Percentiles rank a stretch among this genome's conserved stretches.
These are phyloP conservation scores for Aureobasidium vineae DNA, from an alignment of 2,329 filamentous ascomycete species.

Conservation along the genomic window DNA sequence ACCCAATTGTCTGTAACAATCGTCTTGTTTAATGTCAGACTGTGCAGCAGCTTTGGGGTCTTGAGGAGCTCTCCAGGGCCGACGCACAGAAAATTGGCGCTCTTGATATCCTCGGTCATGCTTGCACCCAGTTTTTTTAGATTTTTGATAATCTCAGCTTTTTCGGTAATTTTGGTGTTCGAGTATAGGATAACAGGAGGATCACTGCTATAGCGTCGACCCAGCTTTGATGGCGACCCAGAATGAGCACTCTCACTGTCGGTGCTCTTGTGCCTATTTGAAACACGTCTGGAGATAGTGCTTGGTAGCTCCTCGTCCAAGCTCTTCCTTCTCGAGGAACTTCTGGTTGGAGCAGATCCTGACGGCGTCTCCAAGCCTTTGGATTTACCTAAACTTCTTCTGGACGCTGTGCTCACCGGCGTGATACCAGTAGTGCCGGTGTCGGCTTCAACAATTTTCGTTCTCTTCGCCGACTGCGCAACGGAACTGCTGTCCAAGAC, in stretches of 20 bases:
- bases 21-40: constrained; percentile 6
- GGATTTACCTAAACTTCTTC: not conserved
- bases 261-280: not conserved
- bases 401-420: not conserved
- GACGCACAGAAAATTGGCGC: constrained; percentile 11
- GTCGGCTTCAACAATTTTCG: not conserved
- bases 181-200: constrained; percentile 13
- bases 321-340: not conserved
- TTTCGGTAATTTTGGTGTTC: constrained; percentile 7
- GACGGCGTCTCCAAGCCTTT: not conserved
- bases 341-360: not conserved
- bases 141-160: not conserved
- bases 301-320: not conserved
- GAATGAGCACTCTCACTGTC: constrained; percentile 7
- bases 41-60: constrained; percentile 20
- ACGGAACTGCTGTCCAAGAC: not conserved
- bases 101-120: not conserved
- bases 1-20: constrained; percentile 24
- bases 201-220: not conserved
- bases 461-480: not conserved
- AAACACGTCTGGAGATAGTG: constrained; percentile 12
- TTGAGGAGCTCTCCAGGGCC: constrained; percentile 5
- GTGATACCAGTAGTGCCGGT: not conserved
- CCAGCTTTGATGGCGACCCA: not conserved
- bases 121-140: not conserved